Percentiles rank a stretch among this genome's conserved stretches.
These are phyloP conservation scores for Adansonia grandidieri DNA, from an alignment of 441 rosid genomes.

Conservation along the genomic window DNA sequence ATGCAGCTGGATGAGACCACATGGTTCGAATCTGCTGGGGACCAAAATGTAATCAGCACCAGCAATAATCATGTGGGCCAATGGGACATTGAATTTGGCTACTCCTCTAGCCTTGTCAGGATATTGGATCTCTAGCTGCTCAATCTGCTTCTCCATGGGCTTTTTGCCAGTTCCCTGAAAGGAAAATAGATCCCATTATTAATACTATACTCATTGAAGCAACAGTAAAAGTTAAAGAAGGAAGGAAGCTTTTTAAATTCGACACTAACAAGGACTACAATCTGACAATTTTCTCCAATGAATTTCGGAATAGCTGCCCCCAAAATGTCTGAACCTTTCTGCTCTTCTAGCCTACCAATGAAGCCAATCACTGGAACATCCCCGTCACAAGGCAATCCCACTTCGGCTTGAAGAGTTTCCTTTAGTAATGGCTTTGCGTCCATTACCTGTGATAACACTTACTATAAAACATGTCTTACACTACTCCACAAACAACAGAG, in stretches of 20 bases:
- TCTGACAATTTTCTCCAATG: slow-evolving; percentile 66
- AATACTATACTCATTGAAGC: neutral
- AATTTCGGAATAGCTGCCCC: slow-evolving; percentile 70
- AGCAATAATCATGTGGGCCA: slow-evolving; percentile 93
- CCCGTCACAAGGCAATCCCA: slow-evolving; percentile 79
- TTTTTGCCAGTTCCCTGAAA: slow-evolving; percentile 88
- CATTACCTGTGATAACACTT: slow-evolving; percentile 50
- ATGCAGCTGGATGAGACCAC: slow-evolving; percentile 93
- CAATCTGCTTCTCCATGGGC: slow-evolving; percentile 69
- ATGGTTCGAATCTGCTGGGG: slow-evolving; percentile 95
- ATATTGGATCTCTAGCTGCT: slow-evolving; percentile 61
- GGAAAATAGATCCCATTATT: slow-evolving; percentile 14
- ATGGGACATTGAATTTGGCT: slow-evolving; percentile 71
- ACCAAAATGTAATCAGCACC: slow-evolving; percentile 86
- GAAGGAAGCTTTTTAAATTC: neutral
- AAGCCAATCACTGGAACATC: slow-evolving; percentile 81
- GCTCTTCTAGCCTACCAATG: slow-evolving; percentile 95
- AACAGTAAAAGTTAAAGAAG: neutral
- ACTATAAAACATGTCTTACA: neutral
- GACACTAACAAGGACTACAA: slow-evolving; percentile 72
- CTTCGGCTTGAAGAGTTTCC: slow-evolving; percentile 90
- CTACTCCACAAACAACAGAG: neutral
- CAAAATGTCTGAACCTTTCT: slow-evolving; percentile 91
- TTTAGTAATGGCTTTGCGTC: slow-evolving; percentile 81
- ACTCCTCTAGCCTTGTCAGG: slow-evolving; percentile 79